Conservation (phyloP, 768 basidiomycete genomes). For the Agaricus sinodeliciosus region DNA sequence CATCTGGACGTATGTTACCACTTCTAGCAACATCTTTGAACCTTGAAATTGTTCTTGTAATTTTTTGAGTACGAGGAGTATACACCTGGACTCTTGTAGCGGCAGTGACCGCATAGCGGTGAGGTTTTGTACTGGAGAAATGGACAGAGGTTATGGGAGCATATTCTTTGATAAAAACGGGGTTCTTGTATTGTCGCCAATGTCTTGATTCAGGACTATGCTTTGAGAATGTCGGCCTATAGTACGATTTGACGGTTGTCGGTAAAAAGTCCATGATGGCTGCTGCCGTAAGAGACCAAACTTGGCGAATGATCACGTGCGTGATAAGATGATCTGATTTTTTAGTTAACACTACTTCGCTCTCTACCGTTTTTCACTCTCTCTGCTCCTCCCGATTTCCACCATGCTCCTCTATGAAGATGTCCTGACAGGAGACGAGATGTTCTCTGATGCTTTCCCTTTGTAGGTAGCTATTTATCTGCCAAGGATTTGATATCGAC, state of each 20-base stretch:
- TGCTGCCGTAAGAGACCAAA: not conserved
- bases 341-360: constrained; percentile 4
- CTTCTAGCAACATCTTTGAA: constrained; percentile 96
- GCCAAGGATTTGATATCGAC: not conserved
- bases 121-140: constrained; percentile 82
- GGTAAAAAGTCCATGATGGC: constrained; percentile 74
- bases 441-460: constrained; percentile 92
- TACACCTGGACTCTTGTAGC: constrained; percentile 93
- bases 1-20: constrained; percentile 85
- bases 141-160: constrained; percentile 93
- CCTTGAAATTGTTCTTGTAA: constrained; percentile 91
- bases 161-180: constrained; percentile 96
- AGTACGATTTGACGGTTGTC: constrained; percentile 58
- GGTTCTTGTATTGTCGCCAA: constrained; percentile 84
- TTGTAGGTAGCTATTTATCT: constrained; percentile 41
- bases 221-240: constrained; percentile 44
- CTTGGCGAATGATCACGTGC: constrained; percentile 18
- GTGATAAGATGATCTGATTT: constrained; percentile 22
- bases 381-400: constrained; percentile 12
- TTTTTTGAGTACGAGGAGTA: constrained; percentile 92
- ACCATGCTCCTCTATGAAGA: constrained; percentile 74
- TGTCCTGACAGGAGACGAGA: constrained; percentile 76
- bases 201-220: constrained; percentile 72
- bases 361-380: constrained; percentile 16
- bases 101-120: constrained; percentile 93